Evolutionary conservation across 208 protist genomes (phyloP).

Genomic region (Leishmania tarentolae): DNA sequence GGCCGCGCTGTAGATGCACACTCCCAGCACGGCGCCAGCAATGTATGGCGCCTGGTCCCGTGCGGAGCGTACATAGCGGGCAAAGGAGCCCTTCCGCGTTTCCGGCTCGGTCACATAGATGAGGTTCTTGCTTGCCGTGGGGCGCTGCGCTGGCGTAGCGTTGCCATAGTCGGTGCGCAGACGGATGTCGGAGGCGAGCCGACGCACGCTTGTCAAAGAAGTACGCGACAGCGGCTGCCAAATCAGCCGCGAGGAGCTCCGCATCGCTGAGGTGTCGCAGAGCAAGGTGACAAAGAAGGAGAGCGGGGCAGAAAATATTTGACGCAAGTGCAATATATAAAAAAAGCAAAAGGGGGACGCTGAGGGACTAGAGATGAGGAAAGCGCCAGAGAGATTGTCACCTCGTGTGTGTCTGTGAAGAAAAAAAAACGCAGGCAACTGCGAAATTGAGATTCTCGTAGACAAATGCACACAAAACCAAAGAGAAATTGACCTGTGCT

Average conservation of each 20-base stretch:
- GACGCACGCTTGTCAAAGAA: slow-evolving; percentile 18
- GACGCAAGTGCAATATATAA: background rate
- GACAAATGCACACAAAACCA: background rate
- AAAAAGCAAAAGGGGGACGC: no score
- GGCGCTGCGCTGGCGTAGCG: slow-evolving; percentile 68
- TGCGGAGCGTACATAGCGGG: slow-evolving; percentile 57
- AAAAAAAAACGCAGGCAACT: background rate
- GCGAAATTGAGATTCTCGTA: background rate
- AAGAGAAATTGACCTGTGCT: background rate
- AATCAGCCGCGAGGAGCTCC: slow-evolving; percentile 46
- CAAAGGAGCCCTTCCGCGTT: slow-evolving; percentile 60
- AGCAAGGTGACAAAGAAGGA: background rate
- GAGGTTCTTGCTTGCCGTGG: slow-evolving; percentile 32
- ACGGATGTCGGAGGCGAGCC: slow-evolving; percentile 42
- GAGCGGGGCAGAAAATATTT: background rate
- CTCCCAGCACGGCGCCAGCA: slow-evolving; percentile 61
- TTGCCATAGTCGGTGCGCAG: slow-evolving; percentile 77
- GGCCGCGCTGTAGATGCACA: slow-evolving; percentile 74
- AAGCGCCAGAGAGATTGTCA: background rate
- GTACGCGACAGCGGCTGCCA: slow-evolving; percentile 50
- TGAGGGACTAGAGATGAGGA: background rate
- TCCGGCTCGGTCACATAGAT: slow-evolving; percentile 78
- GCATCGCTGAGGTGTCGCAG: slow-evolving; percentile 23
- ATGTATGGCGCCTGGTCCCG: slow-evolving; percentile 59
- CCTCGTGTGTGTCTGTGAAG: background rate